Evolutionary conservation across 139 green algal species (phyloP).

Genomic region (Micromonas commoda): DNA sequence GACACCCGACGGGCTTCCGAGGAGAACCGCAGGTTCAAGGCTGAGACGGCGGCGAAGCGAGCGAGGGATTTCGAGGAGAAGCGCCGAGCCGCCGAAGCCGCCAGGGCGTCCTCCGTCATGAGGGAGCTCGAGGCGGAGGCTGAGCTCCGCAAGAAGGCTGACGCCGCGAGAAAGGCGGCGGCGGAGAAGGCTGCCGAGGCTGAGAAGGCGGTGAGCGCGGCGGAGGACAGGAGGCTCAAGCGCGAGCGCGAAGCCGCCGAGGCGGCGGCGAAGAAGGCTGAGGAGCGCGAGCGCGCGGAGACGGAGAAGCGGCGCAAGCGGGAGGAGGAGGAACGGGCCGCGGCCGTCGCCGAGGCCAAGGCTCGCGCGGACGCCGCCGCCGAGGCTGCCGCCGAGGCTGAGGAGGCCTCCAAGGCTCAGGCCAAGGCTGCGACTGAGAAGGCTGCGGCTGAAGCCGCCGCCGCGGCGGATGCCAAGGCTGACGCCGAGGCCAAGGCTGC

Average conservation of each 20-base stretch:
- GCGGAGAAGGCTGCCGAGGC: neutral
- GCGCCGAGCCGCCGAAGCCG: neutral
- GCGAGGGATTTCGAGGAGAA: neutral
- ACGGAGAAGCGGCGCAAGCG: neutral
- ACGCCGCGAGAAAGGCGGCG: neutral
- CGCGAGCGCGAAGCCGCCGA: too few relatives aligned
- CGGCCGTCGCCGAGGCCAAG: neutral
- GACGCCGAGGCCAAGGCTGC: neutral
- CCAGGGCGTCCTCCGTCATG: neutral
- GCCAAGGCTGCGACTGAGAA: neutral
- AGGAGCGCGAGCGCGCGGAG: neutral
- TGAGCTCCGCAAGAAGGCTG: neutral
- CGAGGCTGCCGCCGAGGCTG: neutral
- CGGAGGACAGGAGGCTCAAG: too few relatives aligned
- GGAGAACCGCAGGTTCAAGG: neutral
- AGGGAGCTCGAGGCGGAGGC: neutral
- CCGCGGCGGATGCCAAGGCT: neutral
- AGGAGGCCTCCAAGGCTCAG: neutral
- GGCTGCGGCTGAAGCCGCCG: too few relatives aligned
- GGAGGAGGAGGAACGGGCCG: too few relatives aligned
- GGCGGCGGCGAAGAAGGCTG: neutral
- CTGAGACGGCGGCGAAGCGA: neutral
- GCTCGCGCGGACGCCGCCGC: neutral
- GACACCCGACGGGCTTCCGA: neutral
- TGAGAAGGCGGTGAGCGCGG: neutral